phyloP scores from a whole-genome alignment of 1,139 yeast species.

The Torulaspora pretoriensis region DNA sequence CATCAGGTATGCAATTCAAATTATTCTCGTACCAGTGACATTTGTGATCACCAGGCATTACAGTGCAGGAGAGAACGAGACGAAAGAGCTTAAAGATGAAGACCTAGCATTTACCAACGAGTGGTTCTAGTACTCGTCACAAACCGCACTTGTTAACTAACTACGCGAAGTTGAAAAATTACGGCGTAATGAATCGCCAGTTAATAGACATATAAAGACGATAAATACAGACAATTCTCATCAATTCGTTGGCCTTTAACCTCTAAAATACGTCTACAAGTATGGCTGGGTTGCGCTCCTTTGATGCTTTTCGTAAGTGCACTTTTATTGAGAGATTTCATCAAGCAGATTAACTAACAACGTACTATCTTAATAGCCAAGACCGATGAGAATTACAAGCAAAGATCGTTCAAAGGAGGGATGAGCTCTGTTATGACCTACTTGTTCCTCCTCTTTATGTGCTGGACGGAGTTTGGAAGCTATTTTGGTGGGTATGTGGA shows the following conservation, averaged over 20 bases:
- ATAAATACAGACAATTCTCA: background rate
- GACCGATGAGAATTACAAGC: constrained; percentile 70
- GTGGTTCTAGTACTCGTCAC: background rate
- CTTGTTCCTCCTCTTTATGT: constrained; percentile 56
- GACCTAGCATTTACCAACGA: background rate
- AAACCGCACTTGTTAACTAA: background rate
- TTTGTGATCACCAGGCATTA: constrained; percentile 18
- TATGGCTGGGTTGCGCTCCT: constrained; percentile 48
- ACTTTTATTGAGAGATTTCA: constrained; percentile 5
- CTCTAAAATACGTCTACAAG: background rate
- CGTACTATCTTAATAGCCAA: constrained; percentile 47
- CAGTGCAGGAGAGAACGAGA: constrained; percentile 5
- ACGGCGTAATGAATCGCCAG: background rate
- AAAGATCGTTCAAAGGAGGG: constrained; percentile 74
- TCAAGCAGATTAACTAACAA: constrained; percentile 9
- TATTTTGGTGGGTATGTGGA: constrained; percentile 79
- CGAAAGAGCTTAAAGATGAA: background rate
- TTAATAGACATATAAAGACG: background rate
- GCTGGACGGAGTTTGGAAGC: constrained; percentile 87
- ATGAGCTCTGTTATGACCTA: constrained; percentile 63
- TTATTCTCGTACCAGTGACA: constrained; percentile 15
- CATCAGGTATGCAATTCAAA: constrained; percentile 20
- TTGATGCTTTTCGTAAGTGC: constrained; percentile 73
- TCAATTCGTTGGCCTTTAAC: background rate
- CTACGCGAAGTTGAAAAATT: constrained; percentile 8